Evolutionary conservation across 768 basidiomycete species (phyloP).

Genomic region (Termitomyces sp.): DNA sequence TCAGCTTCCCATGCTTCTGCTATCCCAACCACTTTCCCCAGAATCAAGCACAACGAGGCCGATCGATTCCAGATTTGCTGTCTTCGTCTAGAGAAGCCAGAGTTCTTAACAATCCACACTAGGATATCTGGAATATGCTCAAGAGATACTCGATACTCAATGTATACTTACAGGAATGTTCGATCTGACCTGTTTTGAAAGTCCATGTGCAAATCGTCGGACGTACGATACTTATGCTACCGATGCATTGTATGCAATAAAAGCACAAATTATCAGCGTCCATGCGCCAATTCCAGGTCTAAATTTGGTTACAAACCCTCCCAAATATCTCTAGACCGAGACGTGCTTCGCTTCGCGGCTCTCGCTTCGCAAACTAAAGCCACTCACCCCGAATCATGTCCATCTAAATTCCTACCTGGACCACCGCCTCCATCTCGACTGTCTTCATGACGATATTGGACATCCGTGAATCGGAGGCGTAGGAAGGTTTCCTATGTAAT

Average conservation of each 20-base stretch:
- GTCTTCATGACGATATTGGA: too few species aligned
- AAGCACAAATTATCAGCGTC: too few species aligned
- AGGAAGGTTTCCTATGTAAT: too few species aligned
- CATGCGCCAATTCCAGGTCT: not conserved
- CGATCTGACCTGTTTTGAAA: not conserved
- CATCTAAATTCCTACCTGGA: too few species aligned
- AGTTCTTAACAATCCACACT: not conserved
- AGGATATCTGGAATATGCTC: not conserved
- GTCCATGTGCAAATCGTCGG: not conserved
- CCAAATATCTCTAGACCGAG: not conserved
- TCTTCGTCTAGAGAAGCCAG: not conserved
- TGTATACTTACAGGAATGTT: not conserved
- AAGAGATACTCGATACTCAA: not conserved
- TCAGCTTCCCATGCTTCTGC: not conserved
- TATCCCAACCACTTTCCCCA: not conserved
- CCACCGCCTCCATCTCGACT: too few species aligned
- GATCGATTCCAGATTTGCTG: not conserved
- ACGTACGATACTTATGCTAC: not conserved
- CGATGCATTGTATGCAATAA: too few species aligned
- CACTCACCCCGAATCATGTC: too few species aligned
- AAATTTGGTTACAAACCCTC: not conserved
- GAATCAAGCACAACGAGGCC: not conserved
- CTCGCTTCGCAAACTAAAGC: not conserved
- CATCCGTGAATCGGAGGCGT: too few species aligned
- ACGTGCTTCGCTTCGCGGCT: not conserved